Percentiles rank a stretch among this genome's conserved stretches.
These are phyloP conservation scores for Phyllosticta citriasiana DNA, from an alignment of 2,329 filamentous ascomycete species.

Conservation along the genomic window DNA sequence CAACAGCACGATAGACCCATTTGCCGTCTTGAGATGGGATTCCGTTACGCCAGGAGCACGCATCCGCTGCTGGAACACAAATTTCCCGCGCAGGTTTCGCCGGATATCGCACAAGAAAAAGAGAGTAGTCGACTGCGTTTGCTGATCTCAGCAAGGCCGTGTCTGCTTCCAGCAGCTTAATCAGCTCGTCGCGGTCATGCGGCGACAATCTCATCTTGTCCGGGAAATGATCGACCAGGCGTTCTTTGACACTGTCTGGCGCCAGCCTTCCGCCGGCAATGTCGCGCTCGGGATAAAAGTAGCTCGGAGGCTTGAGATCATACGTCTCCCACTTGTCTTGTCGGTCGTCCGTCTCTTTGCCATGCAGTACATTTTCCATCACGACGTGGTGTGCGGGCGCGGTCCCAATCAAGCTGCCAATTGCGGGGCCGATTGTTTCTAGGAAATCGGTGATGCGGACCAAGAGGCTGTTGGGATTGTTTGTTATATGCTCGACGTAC, in stretches of 20 bases:
- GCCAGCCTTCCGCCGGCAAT: conserved; percentile 54
- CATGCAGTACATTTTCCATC: conserved; percentile 66
- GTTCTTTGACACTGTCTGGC: conserved; percentile 54
- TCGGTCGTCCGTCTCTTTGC: conserved; percentile 38
- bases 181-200: conserved; percentile 47
- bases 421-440: conserved; percentile 42
- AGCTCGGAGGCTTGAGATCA: conserved; percentile 63
- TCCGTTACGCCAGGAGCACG: conserved; percentile 50
- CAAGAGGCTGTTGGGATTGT: conserved; percentile 50
- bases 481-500: conserved; percentile 55
- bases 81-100: conserved; percentile 17
- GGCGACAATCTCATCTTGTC: conserved; percentile 52
- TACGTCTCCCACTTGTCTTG: conserved; percentile 55
- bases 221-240: conserved; percentile 57
- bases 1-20: conserved; percentile 56
- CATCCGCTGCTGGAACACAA: conserved; percentile 16
- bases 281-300: conserved; percentile 68
- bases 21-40: conserved; percentile 51
- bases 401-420: conserved; percentile 50
- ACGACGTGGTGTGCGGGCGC: conserved; percentile 64
- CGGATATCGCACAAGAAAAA: conserved; percentile 57
- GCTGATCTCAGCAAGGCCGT: conserved; percentile 51
- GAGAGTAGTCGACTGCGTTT: conserved; percentile 65
- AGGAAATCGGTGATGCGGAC: conserved; percentile 65
- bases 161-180: conserved; percentile 48